Conservation (phyloP, 2,329 filamentous ascomycete species). For the Colletotrichum incanum region DNA sequence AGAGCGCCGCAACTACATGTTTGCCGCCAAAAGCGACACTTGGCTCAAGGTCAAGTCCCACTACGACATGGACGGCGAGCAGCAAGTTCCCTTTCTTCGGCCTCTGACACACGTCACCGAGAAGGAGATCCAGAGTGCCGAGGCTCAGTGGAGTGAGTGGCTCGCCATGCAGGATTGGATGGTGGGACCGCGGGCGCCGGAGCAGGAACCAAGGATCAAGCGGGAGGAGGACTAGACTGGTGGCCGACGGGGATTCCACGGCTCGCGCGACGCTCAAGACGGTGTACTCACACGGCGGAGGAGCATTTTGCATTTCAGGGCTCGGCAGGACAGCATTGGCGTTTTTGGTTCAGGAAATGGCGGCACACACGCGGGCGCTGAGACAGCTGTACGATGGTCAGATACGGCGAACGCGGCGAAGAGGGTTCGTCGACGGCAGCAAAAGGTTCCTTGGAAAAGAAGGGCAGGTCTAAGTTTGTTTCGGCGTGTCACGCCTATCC, state of each 20-base stretch:
- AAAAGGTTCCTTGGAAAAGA: constrained; percentile 13
- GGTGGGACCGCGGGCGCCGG: constrained; percentile 85
- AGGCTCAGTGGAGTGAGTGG: constrained; percentile 94
- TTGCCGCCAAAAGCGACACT: constrained; percentile 91
- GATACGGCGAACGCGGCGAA: constrained; percentile 15
- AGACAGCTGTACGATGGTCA: constrained; percentile 35
- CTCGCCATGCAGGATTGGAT: constrained; percentile 99
- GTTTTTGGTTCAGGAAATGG: constrained; percentile 28
- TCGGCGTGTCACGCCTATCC: constrained; percentile 5
- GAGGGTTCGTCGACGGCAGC: not conserved
- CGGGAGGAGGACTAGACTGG: constrained; percentile 28
- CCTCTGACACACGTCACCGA: constrained; percentile 84
- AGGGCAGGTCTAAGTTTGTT: constrained; percentile 23
- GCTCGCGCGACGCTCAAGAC: not conserved
- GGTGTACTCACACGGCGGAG: not conserved
- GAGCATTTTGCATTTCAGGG: constrained; percentile 16
- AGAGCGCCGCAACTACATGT: constrained; percentile 94
- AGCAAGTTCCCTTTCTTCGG: constrained; percentile 89
- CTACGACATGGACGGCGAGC: constrained; percentile 89
- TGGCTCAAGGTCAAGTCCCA: constrained; percentile 92
- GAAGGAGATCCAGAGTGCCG: constrained; percentile 85
- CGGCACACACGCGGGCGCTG: constrained; percentile 11
- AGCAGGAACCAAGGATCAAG: constrained; percentile 38
- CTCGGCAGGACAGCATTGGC: constrained; percentile 20
- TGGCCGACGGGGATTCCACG: not conserved